Conservation (phyloP, 2,329 filamentous ascomycete species). For the Apiospora arundinis region DNA sequence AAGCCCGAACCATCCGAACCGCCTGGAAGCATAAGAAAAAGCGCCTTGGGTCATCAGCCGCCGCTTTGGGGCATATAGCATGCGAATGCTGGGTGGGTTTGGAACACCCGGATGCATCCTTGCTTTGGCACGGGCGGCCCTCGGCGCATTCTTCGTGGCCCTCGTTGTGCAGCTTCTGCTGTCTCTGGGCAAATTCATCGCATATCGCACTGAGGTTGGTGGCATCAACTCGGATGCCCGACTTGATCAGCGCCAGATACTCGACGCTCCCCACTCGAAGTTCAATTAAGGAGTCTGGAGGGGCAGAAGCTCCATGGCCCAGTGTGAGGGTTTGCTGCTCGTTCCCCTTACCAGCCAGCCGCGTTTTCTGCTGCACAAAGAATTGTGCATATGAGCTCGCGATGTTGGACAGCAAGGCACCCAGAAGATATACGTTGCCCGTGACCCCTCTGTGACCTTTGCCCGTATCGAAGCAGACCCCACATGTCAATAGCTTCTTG, state of each 20-base stretch:
- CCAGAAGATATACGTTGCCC: not conserved
- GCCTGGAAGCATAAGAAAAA: constrained; percentile 14
- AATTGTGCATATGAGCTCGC: constrained; percentile 10
- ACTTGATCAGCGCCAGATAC: not conserved
- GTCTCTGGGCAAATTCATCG: not conserved
- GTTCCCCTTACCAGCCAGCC: not conserved
- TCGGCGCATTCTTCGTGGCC: not conserved
- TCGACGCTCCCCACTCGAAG: constrained; percentile 4
- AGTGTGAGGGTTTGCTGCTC: not conserved
- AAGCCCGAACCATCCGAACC: constrained; percentile 6
- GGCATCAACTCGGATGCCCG: constrained; percentile 14
- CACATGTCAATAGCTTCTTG: constrained; percentile 8
- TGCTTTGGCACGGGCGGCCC: constrained; percentile 1
- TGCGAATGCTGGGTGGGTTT: constrained; percentile 3
- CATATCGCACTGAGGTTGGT: constrained; percentile 1
- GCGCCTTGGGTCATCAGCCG: not conserved
- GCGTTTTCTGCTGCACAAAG: constrained; percentile 9
- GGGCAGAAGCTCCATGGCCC: not conserved
- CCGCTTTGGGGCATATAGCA: constrained; percentile 15
- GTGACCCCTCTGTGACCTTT: constrained; percentile 10
- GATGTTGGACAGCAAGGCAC: constrained; percentile 1
- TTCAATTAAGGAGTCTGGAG: not conserved
- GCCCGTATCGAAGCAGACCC: constrained; percentile 11
- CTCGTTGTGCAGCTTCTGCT: constrained; percentile 6
- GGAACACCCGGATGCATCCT: constrained; percentile 7